These are phyloP conservation scores for Mallotus japonicus DNA, from an alignment of 441 rosid species.

Conservation along the genomic window DNA sequence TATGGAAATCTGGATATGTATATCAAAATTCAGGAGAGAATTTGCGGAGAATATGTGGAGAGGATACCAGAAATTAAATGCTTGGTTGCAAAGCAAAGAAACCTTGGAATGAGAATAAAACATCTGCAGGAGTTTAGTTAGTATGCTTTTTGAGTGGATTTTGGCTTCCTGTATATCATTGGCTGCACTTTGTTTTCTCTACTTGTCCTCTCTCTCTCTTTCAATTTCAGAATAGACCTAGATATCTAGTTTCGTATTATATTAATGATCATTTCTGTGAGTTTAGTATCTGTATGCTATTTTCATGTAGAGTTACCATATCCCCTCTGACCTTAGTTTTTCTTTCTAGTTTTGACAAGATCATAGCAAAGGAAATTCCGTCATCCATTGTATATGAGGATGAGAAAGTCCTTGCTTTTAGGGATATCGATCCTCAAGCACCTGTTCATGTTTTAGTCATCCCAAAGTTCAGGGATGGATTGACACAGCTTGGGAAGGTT, in stretches of 20 bases:
- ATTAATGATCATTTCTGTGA: background rate
- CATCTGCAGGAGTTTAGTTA: background rate
- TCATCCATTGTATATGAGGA: constrained; percentile 86
- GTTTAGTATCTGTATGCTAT: background rate
- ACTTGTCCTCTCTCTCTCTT: background rate
- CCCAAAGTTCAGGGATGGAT: constrained; percentile 81
- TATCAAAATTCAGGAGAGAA: background rate
- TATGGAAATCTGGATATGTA: background rate
- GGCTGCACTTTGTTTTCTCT: background rate
- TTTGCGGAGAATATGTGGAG: background rate
- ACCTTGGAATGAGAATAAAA: constrained; percentile 3
- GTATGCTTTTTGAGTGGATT: background rate
- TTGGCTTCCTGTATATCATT: background rate
- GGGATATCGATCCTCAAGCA: constrained; percentile 74
- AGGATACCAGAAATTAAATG: background rate
- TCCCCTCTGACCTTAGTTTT: background rate
- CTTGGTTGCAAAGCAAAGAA: background rate
- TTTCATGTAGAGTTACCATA: background rate
- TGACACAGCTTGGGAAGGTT: constrained; percentile 73
- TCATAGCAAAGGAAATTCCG: constrained; percentile 80
- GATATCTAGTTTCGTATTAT: background rate
- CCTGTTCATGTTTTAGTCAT: constrained; percentile 91
- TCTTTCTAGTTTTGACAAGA: constrained; percentile 70
- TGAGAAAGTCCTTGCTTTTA: constrained; percentile 82
- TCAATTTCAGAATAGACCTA: background rate